Conservation (phyloP, 1,284 basidiomycete genomes). For the Xerocomus cyaneibrunnescens region DNA sequence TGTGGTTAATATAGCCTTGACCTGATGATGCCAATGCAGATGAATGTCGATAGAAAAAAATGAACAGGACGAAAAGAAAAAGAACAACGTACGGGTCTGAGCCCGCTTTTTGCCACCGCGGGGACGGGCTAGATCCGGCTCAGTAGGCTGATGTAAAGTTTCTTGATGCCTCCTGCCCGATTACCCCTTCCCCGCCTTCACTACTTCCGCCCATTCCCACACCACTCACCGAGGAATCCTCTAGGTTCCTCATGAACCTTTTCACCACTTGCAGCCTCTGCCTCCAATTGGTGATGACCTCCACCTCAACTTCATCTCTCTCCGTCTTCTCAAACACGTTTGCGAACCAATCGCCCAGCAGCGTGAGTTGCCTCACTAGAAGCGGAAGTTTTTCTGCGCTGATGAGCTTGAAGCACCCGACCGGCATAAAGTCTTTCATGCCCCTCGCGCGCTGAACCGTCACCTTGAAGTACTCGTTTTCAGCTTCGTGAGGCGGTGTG, state of each 20-base stretch:
- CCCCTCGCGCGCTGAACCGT: slow-evolving; percentile 81
- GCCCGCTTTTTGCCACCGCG: slow-evolving; percentile 3
- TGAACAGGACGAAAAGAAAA: background rate
- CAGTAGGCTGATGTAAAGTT: slow-evolving; percentile 48
- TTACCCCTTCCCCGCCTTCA: slow-evolving; percentile 40
- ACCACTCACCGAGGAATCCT: slow-evolving; percentile 17
- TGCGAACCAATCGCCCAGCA: slow-evolving; percentile 87
- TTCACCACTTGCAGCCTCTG: slow-evolving; percentile 77
- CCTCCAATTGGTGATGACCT: slow-evolving; percentile 91
- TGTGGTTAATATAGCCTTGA: slow-evolving; percentile 14
- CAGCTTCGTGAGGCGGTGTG: slow-evolving; percentile 47
- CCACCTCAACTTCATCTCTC: slow-evolving; percentile 63
- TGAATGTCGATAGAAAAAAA: slow-evolving; percentile 9
- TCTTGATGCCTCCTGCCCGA: slow-evolving; percentile 47
- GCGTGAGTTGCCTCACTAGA: slow-evolving; percentile 81
- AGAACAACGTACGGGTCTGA: background rate
- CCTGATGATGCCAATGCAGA: slow-evolving; percentile 12
- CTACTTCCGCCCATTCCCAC: background rate
- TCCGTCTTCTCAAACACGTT: slow-evolving; percentile 79
- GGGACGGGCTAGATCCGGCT: background rate
- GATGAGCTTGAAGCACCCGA: slow-evolving; percentile 91
- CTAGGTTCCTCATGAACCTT: slow-evolving; percentile 46
- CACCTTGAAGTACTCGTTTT: slow-evolving; percentile 92
- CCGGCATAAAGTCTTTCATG: slow-evolving; percentile 89
- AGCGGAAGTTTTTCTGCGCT: slow-evolving; percentile 82